Conservation (phyloP, 805 yeast species). For the Pichia kluyveri region DNA sequence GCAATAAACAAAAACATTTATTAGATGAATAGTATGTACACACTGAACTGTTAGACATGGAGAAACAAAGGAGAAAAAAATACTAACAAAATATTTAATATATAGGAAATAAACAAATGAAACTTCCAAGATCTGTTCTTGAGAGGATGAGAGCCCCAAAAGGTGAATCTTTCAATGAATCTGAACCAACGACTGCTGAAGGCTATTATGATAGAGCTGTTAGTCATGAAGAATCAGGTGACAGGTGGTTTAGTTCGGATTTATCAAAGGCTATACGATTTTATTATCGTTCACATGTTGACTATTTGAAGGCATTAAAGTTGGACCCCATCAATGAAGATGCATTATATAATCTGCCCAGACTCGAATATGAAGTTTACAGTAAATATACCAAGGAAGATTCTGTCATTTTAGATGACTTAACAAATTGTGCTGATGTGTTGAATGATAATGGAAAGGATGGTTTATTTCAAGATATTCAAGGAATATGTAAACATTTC, state of each 20-base stretch:
- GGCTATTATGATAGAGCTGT: conserved; percentile 51
- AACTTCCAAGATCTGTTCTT: conserved; percentile 10
- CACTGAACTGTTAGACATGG: too few relatives aligned
- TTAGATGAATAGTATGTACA: too few relatives aligned
- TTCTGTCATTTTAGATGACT: conserved; percentile 28
- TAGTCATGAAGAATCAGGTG: conserved; percentile 64
- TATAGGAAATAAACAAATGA: conserved; percentile 7
- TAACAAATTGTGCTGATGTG: conserved; percentile 27
- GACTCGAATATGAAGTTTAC: conserved; percentile 54
- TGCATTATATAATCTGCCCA: conserved; percentile 47
- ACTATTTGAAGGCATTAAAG: conserved; percentile 32
- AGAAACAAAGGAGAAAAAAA: too few relatives aligned
- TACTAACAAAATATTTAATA: background rate
- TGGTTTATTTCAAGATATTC: conserved; percentile 33
- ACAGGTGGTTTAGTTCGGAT: conserved; percentile 63
- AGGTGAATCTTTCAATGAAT: background rate
- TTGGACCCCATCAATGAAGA: conserved; percentile 28
- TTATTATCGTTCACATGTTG: conserved; percentile 46
- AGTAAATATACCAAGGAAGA: conserved; percentile 40
- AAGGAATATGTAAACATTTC: conserved; percentile 29
- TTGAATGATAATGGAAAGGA: conserved; percentile 10
- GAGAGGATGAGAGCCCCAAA: conserved; percentile 4
- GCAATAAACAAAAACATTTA: too few relatives aligned
- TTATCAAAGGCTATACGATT: conserved; percentile 55
- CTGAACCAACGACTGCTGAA: conserved; percentile 34